phyloP scores from a whole-genome alignment of 1,139 yeast genomes.

The Meyerozyma carpophila region DNA sequence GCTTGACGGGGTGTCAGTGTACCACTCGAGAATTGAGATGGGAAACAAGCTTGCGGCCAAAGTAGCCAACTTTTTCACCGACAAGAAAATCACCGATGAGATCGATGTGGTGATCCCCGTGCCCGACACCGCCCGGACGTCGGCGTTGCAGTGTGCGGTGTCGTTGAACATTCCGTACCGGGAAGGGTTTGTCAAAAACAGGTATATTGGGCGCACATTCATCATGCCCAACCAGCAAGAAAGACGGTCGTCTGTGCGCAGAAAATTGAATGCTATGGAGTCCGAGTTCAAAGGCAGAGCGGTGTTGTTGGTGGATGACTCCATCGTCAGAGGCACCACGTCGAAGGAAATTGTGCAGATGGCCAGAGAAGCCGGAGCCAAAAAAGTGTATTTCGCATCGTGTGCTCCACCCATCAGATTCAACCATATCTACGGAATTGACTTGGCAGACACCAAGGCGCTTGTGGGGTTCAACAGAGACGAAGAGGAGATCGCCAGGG shows the following conservation, averaged over 20 bases:
- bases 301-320: conserved; percentile 93
- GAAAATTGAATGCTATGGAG: conserved; percentile 94
- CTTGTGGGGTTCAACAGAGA: conserved; percentile 80
- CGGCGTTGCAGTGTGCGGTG: conserved; percentile 91
- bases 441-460: conserved; percentile 91
- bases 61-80: conserved; percentile 48
- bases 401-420: conserved; percentile 96
- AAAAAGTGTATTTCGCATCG: conserved; percentile 86
- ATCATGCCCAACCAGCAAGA: conserved; percentile 98
- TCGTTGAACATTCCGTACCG: conserved; percentile 77
- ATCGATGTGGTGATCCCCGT: conserved; percentile 97
- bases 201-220: conserved; percentile 95
- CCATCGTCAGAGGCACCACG: conserved; percentile 96
- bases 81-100: conserved; percentile 43
- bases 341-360: conserved; percentile 92
- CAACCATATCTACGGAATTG: conserved; percentile 96
- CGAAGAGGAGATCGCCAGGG: conserved; percentile 67
- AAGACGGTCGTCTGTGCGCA: conserved; percentile 88
- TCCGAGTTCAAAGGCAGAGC: conserved; percentile 81
- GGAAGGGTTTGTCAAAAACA: conserved; percentile 94
- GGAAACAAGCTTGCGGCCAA: conserved; percentile 82
- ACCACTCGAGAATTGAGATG: conserved; percentile 90
- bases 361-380: conserved; percentile 98
- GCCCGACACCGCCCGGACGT: conserved; percentile 94
- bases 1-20: conserved; percentile 90